A percentile compares a stretch with the other conserved stretches of the same genome.
phyloP scores from a whole-genome alignment of 257 asterid genomes.

The Capsicum rhomboideum region DNA sequence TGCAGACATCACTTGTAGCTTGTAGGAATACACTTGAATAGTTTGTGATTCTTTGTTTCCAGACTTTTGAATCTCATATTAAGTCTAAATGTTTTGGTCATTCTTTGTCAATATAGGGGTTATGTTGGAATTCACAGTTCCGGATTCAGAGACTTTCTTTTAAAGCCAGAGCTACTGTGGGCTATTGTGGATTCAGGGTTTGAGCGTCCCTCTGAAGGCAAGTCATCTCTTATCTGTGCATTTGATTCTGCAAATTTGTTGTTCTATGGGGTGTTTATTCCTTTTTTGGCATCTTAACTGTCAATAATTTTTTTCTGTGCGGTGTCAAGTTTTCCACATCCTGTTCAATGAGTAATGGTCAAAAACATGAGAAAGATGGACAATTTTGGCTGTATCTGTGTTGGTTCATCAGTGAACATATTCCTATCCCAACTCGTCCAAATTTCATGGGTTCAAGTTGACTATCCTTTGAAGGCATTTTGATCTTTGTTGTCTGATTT shows the following conservation, averaged over 20 bases:
- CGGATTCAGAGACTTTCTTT: constrained; percentile 41
- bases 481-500: not conserved
- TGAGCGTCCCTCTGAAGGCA: constrained; percentile 49
- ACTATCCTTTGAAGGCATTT: not conserved
- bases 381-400: not conserved
- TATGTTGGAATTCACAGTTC: constrained; percentile 40
- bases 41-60: too few relatives aligned
- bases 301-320: not conserved
- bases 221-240: not conserved
- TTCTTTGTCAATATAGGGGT: constrained; percentile 14
- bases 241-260: not conserved
- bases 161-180: constrained; percentile 39
- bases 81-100: not conserved
- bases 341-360: not conserved
- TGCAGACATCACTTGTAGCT: too few relatives aligned
- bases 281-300: not conserved
- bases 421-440: not conserved
- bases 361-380: not conserved
- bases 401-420: not conserved
- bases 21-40: too few relatives aligned
- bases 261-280: not conserved
- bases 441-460: not conserved
- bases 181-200: constrained; percentile 43
- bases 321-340: not conserved
- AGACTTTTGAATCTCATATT: not conserved